Evolutionary conservation across 1,139 yeast genomes (phyloP), one percentile per base, ranked within the genome.

Genomic region (Saccharomyces pastorianus): DNA sequence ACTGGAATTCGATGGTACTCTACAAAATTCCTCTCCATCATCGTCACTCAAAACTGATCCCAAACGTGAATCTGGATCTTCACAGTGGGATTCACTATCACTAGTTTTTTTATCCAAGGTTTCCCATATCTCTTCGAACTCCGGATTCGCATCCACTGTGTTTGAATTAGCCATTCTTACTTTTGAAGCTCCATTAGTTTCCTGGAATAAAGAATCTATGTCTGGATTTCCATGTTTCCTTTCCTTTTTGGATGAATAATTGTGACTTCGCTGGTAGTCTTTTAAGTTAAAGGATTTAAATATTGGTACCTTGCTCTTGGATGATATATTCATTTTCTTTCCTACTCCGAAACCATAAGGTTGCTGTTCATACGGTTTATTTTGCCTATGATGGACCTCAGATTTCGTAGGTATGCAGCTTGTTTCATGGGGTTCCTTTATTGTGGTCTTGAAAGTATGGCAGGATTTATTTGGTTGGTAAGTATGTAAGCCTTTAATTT

Each of bases 261-360:
- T 54, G 26, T 53, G 55, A 13, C 49, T 56, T 48, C 59, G 50
- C 46, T 59, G 62, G 34, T 61, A 62, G 23, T 58, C 54, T 20
- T 20, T 20, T 20, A 20, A 20, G 3, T 20, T 20, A 20, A 20
- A 20, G 23, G 23, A 20, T 4, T 60, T 61, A 20, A 60, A 59
- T 8, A 58, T 57, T 4, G 61, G 61, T 11, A 55, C 60, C 26
- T 51, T 52, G 4, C 52, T 34, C 44, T 53, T 56, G 8, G 57
- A 49, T n/a, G 53, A 14, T 20, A 17, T 13, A 14, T 46, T 29
- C n/a, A 52, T 28, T 9, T 29, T 25, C 14, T 46, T 48, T 1
- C 46, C 42, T 28, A 49, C 41, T 9, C 69, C 70, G 56, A 68
- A 68, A 3, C 71, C 71, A 57, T 68, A 68, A 0, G 71, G 71